Percentiles rank a stretch among this genome's conserved stretches.
Conservation (phyloP, 176 grass and related monocot species). For the Carex myosuroides region DNA sequence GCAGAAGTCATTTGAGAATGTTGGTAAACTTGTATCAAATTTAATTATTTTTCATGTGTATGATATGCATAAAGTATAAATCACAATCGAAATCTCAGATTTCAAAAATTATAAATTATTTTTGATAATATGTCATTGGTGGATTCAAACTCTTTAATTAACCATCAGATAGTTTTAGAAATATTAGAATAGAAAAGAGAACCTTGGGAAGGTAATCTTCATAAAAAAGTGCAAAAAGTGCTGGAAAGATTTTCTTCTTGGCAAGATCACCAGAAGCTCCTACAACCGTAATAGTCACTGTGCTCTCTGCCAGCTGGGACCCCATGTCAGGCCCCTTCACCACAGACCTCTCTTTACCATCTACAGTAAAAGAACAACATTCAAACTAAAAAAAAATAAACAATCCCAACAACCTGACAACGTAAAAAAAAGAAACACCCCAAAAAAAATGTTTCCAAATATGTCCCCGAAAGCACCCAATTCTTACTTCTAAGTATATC, state of each 20-base stretch:
- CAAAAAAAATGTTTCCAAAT: not conserved
- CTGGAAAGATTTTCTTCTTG: slow-evolving; percentile 96
- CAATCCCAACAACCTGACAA: not conserved
- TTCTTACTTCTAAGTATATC: not conserved
- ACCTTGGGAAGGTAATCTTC: slow-evolving; percentile 83
- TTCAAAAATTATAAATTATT: not conserved
- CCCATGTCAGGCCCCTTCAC: slow-evolving; percentile 19
- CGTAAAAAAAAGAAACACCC: not conserved
- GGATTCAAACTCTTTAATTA: not conserved
- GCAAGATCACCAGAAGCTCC: slow-evolving; percentile 97
- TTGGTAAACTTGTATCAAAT: not conserved
- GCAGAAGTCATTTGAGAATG: not conserved
- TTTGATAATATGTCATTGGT: not conserved
- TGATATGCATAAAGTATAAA: not conserved
- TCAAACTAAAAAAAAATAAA: not conserved
- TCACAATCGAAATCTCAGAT: not conserved
- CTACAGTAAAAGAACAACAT: not conserved
- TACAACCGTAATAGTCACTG: slow-evolving; percentile 80
- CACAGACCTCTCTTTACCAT: slow-evolving; percentile 34
- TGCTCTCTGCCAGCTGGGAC: slow-evolving; percentile 34
- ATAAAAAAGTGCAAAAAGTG: slow-evolving; percentile 83
- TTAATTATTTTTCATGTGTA: not conserved
- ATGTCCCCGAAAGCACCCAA: not conserved
- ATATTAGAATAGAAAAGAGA: not conserved
- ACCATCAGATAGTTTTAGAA: not conserved